These are phyloP conservation scores for Byssoonygena ceratinophila DNA, from an alignment of 2,329 filamentous ascomycete genomes.

Conservation along the genomic window DNA sequence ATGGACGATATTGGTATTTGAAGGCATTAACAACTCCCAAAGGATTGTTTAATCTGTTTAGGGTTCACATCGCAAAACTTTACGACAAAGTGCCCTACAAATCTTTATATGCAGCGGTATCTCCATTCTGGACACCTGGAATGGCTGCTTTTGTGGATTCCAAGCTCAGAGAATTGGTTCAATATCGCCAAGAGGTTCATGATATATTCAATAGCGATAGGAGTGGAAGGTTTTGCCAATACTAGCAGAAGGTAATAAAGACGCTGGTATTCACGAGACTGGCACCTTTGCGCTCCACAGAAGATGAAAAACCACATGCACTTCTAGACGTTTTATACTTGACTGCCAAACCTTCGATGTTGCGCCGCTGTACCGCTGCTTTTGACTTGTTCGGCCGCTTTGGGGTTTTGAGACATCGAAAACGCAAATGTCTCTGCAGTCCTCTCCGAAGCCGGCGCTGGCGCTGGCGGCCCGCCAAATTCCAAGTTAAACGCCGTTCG, in stretches of 20 bases:
- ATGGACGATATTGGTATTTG: slow-evolving; percentile 14
- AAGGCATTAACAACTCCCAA: slow-evolving; percentile 10
- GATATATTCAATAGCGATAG: slow-evolving; percentile 9
- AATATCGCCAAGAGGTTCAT: slow-evolving; percentile 10
- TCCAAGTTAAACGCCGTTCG: slow-evolving; percentile 5
- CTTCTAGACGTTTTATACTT: background rate
- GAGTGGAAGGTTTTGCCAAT: no score
- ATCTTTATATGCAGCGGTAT: background rate
- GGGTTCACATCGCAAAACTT: slow-evolving; percentile 1
- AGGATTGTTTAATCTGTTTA: slow-evolving; percentile 12
- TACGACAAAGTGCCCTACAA: background rate
- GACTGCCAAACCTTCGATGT: background rate
- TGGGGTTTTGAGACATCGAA: slow-evolving; percentile 1
- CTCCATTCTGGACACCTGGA: slow-evolving; percentile 11
- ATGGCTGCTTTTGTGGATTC: slow-evolving; percentile 15
- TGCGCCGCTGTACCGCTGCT: slow-evolving; percentile 7
- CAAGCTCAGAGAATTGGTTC: slow-evolving; percentile 2
- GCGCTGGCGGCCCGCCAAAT: slow-evolving; percentile 9
- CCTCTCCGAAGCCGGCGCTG: background rate
- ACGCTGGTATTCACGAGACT: no score
- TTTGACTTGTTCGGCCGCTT: slow-evolving; percentile 5
- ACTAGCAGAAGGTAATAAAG: no score
- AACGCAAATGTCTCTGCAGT: background rate
- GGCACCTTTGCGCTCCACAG: no score
- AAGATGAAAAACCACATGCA: no score